Evolutionary conservation across 1,139 yeast species (phyloP).

Genomic region (Protomyces inouyei): DNA sequence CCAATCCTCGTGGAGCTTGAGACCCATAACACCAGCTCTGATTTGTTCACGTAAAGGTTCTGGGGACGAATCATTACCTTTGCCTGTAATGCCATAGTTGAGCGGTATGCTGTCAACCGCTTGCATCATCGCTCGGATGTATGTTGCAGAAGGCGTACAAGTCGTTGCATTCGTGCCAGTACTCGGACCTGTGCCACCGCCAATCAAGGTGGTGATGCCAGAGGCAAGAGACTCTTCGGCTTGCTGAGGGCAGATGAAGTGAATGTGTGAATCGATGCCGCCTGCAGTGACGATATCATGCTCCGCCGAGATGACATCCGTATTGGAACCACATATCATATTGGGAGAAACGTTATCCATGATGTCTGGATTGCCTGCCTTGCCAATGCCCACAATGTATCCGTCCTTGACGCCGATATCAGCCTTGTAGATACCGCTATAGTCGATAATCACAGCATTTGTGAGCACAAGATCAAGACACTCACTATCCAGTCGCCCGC

Average conservation of each 20-base stretch:
- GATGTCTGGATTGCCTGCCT: conserved; percentile 29
- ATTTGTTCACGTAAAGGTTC: conserved; percentile 26
- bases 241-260: conserved; percentile 31
- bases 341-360: conserved; percentile 26
- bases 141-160: conserved; percentile 28
- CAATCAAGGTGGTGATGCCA: conserved; percentile 29
- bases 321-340: conserved; percentile 28
- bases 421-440: conserved; percentile 30
- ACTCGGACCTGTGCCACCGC: conserved; percentile 31
- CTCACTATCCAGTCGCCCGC: conserved; percentile 21
- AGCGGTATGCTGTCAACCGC: conserved; percentile 27
- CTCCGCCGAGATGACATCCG: conserved; percentile 29
- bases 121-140: conserved; percentile 25
- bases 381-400: conserved; percentile 27
- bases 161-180: conserved; percentile 31
- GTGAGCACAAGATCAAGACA: conserved; percentile 27
- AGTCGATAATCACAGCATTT: conserved; percentile 28
- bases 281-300: conserved; percentile 29
- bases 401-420: conserved; percentile 30
- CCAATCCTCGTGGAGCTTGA: conserved; percentile 30
- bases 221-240: conserved; percentile 29
- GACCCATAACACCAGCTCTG: conserved; percentile 28
- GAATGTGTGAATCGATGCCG: conserved; percentile 29
- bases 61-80: conserved; percentile 27
- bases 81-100: conserved; percentile 30